Evolutionary conservation across 371 early-diverging fungal species (phyloP), one percentile per base, ranked within the genome.

Genomic region (Ordospora colligata): DNA sequence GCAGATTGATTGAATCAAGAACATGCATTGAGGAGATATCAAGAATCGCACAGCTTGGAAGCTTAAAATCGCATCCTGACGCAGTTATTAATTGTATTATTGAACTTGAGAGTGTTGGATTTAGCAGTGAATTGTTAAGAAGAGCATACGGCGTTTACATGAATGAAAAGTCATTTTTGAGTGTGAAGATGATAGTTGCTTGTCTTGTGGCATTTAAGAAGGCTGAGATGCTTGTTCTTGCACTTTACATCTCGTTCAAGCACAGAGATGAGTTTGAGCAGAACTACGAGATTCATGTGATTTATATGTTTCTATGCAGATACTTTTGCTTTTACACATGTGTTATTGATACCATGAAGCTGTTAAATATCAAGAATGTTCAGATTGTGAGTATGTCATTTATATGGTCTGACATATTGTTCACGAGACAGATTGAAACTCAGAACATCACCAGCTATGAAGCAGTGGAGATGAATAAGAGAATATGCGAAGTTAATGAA

Each of bases 401-500:
- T 69, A 43, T 81, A 27, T 81, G 78, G 76, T 51, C 23, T n/a
- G 81, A 81, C 52, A 65, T 70, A 58, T 47, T 65, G 17, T 58
- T 72, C 32, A 65, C 49, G 7, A 62, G 17, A 7, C 19, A 27
- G 21, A 73, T 45, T 37, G 12, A 17, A 45, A 5, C 5, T 32
- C 32, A 32, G 2, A 32, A 5, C 5, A 5, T 5, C 32, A 5
- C 32, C 5, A 32, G 5, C 32, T 5, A 5, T 32, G 32, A 2
- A 32, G 5, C 32, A 32, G 32, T 5, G 32, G 21, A 47, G 10
- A 27, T 47, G 9, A 45, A 1, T 0, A 49, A 19, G 43, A 50
- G 44, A 76, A 43, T 52, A 19, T 62, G 22, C 9, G 62, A 63
- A 2, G 23, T 67, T 23, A 42, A n/a, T 9, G 25, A 53, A 12